Percentiles rank a stretch among this genome's conserved stretches.
phyloP scores from a whole-genome alignment of 345 rosid species.

The Dimocarpus longan region DNA sequence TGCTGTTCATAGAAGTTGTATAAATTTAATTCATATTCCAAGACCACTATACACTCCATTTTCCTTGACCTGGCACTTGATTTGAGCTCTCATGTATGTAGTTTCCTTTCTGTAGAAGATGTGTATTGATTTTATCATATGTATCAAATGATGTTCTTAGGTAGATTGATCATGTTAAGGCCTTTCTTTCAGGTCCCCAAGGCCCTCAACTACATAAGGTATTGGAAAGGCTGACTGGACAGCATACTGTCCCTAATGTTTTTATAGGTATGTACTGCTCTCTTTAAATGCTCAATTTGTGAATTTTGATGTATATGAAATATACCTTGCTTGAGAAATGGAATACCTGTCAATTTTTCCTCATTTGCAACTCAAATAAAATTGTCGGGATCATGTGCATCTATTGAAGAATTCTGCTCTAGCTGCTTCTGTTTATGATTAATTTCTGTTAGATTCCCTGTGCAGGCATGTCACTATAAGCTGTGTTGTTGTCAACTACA shows the following conservation, averaged over 20 bases:
- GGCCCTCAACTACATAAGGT: constrained; percentile 87
- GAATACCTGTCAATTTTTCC: not conserved
- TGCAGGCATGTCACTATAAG: not conserved
- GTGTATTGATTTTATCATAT: not conserved
- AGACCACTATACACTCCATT: too few species aligned
- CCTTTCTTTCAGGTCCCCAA: constrained; percentile 66
- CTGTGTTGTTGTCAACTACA: not conserved
- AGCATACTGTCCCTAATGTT: constrained; percentile 93
- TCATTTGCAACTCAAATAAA: not conserved
- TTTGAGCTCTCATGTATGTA: not conserved
- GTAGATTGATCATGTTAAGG: not conserved
- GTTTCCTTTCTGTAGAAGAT: not conserved
- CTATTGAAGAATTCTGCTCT: not conserved
- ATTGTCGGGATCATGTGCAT: not conserved
- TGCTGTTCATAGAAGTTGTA: not conserved
- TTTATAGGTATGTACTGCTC: constrained; percentile 65
- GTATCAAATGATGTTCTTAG: not conserved
- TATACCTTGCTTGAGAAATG: not conserved
- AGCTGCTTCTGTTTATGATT: not conserved
- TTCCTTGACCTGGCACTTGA: too few species aligned
- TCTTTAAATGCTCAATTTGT: not conserved
- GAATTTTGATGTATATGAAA: not conserved
- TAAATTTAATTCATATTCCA: not conserved
- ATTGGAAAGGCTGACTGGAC: constrained; percentile 87
- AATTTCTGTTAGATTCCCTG: not conserved